Evolutionary conservation across 2,329 filamentous ascomycete genomes (phyloP).

Genomic region (Alternaria conjuncta): DNA sequence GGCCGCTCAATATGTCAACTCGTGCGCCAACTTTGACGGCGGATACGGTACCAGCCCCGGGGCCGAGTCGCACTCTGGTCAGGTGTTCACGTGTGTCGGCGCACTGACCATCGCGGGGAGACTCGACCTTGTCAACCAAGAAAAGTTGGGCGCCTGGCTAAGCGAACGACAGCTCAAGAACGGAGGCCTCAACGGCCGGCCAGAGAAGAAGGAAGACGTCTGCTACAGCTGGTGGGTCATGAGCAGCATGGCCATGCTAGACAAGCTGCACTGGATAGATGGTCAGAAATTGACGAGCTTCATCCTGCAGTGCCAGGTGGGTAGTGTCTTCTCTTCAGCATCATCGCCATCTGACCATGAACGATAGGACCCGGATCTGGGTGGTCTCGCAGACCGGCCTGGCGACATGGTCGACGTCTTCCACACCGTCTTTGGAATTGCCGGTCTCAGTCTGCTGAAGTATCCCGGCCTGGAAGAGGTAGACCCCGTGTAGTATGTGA

Average conservation of each 20-base stretch:
- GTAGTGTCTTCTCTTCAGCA: slow-evolving; percentile 8
- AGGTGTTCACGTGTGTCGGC: slow-evolving; percentile 93
- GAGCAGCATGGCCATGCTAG: slow-evolving; percentile 89
- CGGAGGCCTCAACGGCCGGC: slow-evolving; percentile 90
- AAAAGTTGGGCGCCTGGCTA: slow-evolving; percentile 86
- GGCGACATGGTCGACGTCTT: slow-evolving; percentile 97
- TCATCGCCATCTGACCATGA: background rate
- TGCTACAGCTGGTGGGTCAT: slow-evolving; percentile 99
- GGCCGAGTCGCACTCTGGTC: slow-evolving; percentile 91
- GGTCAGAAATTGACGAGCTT: slow-evolving; percentile 77
- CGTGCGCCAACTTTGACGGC: slow-evolving; percentile 92
- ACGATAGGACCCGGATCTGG: slow-evolving; percentile 72
- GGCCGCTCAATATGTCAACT: slow-evolving; percentile 78
- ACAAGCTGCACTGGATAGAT: slow-evolving; percentile 91
- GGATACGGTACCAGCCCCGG: slow-evolving; percentile 90
- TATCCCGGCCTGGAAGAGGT: slow-evolving; percentile 79
- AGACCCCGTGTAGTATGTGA: slow-evolving; percentile 80
- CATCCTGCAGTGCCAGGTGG: slow-evolving; percentile 81
- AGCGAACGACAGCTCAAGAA: slow-evolving; percentile 88
- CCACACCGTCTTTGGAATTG: slow-evolving; percentile 88
- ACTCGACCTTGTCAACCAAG: slow-evolving; percentile 80
- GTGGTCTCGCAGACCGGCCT: slow-evolving; percentile 88
- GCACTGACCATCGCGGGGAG: slow-evolving; percentile 83
- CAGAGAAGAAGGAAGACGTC: slow-evolving; percentile 94
- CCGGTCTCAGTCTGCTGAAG: slow-evolving; percentile 83